Percentiles rank a stretch among this genome's conserved stretches.
Conservation (phyloP, 441 rosid genomes). For the Arabidopsis lyrata region DNA sequence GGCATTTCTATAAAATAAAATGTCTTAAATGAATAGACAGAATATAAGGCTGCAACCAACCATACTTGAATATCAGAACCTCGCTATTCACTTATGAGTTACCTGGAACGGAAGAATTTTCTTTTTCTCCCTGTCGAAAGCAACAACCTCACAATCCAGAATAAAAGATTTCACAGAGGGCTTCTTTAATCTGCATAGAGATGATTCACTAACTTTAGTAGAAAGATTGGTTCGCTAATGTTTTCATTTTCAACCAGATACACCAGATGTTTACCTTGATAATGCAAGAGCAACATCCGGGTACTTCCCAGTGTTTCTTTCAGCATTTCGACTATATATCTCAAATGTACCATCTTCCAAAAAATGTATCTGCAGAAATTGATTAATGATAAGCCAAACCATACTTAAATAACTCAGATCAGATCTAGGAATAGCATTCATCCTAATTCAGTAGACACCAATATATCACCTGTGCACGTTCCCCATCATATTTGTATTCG, state of each 20-base stretch:
- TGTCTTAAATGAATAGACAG: constrained; percentile 6
- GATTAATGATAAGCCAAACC: constrained; percentile 28
- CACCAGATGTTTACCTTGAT: constrained; percentile 61
- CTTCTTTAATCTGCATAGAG: constrained; percentile 77
- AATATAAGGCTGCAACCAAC: constrained; percentile 22
- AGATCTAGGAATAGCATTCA: constrained; percentile 8
- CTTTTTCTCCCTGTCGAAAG: constrained; percentile 71
- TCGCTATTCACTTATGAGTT: constrained; percentile 26
- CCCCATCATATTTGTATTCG: constrained; percentile 97
- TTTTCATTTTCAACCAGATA: constrained; percentile 33
- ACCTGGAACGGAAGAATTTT: constrained; percentile 97
- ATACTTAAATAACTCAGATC: not conserved
- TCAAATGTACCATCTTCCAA: constrained; percentile 87
- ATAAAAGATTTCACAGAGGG: constrained; percentile 73
- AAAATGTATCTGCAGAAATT: constrained; percentile 71
- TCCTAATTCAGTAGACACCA: constrained; percentile 7
- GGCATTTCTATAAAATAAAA: not conserved
- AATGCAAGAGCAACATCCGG: constrained; percentile 83
- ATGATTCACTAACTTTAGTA: constrained; percentile 33
- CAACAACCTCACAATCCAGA: constrained; percentile 93
- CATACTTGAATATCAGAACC: constrained; percentile 29
- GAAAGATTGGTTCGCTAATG: constrained; percentile 14
- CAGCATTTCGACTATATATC: constrained; percentile 95
- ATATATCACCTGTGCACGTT: constrained; percentile 86
- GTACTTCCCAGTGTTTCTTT: constrained; percentile 86